These are phyloP conservation scores for Xerocomellus amylosporus DNA, from an alignment of 768 basidiomycete species.

Conservation along the genomic window DNA sequence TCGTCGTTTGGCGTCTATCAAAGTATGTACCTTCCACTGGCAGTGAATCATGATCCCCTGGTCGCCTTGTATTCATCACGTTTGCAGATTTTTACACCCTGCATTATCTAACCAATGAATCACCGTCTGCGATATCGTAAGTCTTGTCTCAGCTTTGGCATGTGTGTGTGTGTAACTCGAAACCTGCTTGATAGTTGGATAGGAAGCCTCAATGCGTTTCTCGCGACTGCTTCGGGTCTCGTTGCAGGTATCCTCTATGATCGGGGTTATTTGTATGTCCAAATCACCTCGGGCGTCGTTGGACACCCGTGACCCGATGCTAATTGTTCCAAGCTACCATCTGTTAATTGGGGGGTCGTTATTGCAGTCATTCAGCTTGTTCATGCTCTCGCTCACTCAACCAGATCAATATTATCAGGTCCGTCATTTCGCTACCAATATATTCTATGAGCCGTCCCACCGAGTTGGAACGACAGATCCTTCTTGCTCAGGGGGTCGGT, in stretches of 20 bases:
- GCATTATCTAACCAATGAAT: constrained; percentile 33
- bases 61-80: background rate
- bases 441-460: background rate
- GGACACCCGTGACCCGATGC: background rate
- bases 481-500: constrained; percentile 49
- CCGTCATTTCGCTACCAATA: constrained; percentile 2
- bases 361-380: constrained; percentile 41
- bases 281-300: background rate
- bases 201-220: constrained; percentile 45
- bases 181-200: constrained; percentile 34
- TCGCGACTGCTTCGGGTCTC: constrained; percentile 37
- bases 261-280: constrained; percentile 46
- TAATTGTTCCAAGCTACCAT: constrained; percentile 34
- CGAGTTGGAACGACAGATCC: constrained; percentile 32
- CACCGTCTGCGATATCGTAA: constrained; percentile 38
- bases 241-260: constrained; percentile 48
- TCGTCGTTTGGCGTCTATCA: constrained; percentile 42
- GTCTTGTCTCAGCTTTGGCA: constrained; percentile 4
- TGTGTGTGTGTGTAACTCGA: background rate
- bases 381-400: constrained; percentile 45
- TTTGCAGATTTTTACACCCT: constrained; percentile 38
- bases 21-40: constrained; percentile 24
- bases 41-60: background rate
- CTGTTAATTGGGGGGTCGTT: constrained; percentile 45
- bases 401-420: constrained; percentile 45